phyloP scores from a whole-genome alignment of 129 eudicot genomes.

The Calendula officinalis region DNA sequence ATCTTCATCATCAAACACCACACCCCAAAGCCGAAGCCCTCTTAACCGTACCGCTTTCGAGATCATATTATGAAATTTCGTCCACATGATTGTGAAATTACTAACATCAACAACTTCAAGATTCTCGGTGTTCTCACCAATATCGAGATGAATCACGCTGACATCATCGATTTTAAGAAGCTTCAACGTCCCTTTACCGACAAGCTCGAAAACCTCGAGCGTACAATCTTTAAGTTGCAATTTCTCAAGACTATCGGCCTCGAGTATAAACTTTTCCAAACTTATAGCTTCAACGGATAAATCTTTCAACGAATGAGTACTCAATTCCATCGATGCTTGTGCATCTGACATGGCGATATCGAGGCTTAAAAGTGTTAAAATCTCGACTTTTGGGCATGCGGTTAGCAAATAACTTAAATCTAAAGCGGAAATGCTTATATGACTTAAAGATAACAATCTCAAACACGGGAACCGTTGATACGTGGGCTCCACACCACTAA shows the following conservation, averaged over 20 bases:
- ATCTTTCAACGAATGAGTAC: slow-evolving; percentile 61
- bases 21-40: slow-evolving; percentile 86
- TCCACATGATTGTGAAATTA: slow-evolving; percentile 93
- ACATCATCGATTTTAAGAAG: slow-evolving; percentile 81
- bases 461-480: slow-evolving; percentile 78
- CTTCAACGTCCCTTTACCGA: slow-evolving; percentile 70
- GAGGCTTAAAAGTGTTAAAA: slow-evolving; percentile 56
- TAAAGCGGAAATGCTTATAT: slow-evolving; percentile 76
- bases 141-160: slow-evolving; percentile 86
- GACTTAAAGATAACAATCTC: slow-evolving; percentile 64
- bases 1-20: slow-evolving; percentile 86
- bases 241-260: slow-evolving; percentile 76
- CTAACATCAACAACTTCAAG: slow-evolving; percentile 93
- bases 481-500: slow-evolving; percentile 76
- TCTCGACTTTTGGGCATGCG: slow-evolving; percentile 76
- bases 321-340: slow-evolving; percentile 72
- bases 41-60: slow-evolving; percentile 66
- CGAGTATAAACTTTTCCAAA: slow-evolving; percentile 73
- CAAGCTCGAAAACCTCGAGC: slow-evolving; percentile 72
- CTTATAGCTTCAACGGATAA: slow-evolving; percentile 74
- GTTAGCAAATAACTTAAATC: slow-evolving; percentile 73
- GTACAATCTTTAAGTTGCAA: slow-evolving; percentile 88
- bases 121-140: slow-evolving; percentile 78
- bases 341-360: slow-evolving; percentile 93
- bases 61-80: slow-evolving; percentile 79